These are phyloP conservation scores for Wickerhamomyces mucosus DNA, from an alignment of 805 yeast species.

Conservation along the genomic window DNA sequence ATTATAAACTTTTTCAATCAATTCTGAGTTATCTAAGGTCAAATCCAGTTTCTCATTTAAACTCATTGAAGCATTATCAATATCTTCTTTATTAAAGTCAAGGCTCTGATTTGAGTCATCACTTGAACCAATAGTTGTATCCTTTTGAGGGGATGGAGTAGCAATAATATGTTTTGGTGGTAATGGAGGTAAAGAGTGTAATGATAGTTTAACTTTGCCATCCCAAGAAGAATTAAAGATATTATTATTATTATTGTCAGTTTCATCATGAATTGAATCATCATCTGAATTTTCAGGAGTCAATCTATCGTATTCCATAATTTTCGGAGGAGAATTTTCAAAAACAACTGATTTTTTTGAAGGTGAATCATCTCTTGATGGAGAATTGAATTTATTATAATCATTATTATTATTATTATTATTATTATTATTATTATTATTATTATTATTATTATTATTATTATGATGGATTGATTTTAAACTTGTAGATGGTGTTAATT, in stretches of 20 bases:
- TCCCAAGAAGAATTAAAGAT: background rate
- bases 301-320: constrained; percentile 24
- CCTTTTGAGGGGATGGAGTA: constrained; percentile 16
- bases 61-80: constrained; percentile 19
- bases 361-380: constrained; percentile 23
- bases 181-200: constrained; percentile 27
- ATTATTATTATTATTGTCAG: no score
- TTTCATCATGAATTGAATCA: constrained; percentile 15
- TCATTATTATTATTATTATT: no score
- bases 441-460: background rate
- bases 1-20: constrained; percentile 15
- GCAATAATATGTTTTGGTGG: constrained; percentile 23
- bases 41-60: constrained; percentile 37
- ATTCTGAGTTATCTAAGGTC: constrained; percentile 22
- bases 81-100: constrained; percentile 19
- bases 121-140: constrained; percentile 16
- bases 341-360: constrained; percentile 30
- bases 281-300: constrained; percentile 18
- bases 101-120: constrained; percentile 20
- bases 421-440: no score
- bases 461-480: constrained; percentile 5
- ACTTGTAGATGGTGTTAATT: constrained; percentile 10
- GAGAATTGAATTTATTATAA: background rate
- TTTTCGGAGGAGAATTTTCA: constrained; percentile 29
- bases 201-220: constrained; percentile 6